Evolutionary conservation across 148 eudicot genomes (phyloP), one percentile per base, ranked within the genome.

Genomic region (Beta vulgaris): DNA sequence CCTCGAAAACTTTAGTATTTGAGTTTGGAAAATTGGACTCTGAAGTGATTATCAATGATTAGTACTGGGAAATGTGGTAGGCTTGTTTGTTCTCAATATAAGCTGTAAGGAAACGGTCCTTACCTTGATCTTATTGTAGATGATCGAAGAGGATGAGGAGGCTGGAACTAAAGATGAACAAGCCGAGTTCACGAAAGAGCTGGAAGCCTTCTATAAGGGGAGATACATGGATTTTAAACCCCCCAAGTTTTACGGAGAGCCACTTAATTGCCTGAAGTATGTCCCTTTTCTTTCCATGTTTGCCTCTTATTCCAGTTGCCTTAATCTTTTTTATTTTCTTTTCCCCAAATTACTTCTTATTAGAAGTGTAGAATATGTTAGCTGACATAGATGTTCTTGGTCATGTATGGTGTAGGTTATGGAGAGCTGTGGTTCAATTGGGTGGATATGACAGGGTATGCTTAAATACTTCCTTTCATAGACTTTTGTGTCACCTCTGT

Each of bases 361-460:
- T 18, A 16, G 8, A 19, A 12, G 8, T 65, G 57, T 23, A 37
- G 10, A 62, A 40, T 13, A 28, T 26, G 19, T 79, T 44, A 10
- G 67, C 53, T 76, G 68, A 76, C 57, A 21, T 67, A 16, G 53
- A 7, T 14, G 39, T 21, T 70, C 51, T 61, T 66, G 44, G 55
- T 66, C 62, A 55, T 79, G 19, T 73, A 71, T 62, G 66, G 48
- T 76, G 62, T 79, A 95, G 99, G 91, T 84, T 95, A 81, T 95
- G 97, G 96, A 92, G 91, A 87, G 84, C 91, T 74, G 96, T 91
- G 77, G 79, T 83, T 65, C 82, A 80, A 76, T 78, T 92, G 85
- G 97, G 99, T 73, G 99, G 99, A 60, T 95, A 95, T 82, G 99
- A 95, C 60, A 85, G 88, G 96, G 99, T 95, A 91, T 81, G 82